A percentile compares a stretch with the other conserved stretches of the same genome.
These are phyloP conservation scores for Paramecium octaurelia DNA, from an alignment of 73 alveolate genomes.

Conservation along the genomic window DNA sequence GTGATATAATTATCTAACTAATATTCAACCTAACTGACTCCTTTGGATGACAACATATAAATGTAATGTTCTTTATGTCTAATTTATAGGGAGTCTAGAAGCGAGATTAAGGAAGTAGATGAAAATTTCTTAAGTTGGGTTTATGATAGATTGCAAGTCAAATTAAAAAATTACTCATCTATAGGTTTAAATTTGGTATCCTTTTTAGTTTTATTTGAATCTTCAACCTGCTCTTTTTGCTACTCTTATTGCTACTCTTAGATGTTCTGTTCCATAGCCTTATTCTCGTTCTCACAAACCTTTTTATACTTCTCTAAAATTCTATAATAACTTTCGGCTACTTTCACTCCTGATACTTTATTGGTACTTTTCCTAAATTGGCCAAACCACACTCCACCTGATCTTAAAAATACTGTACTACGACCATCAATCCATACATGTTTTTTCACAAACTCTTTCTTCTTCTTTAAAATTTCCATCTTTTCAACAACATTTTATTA, in stretches of 20 bases:
- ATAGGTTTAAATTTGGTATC: not conserved
- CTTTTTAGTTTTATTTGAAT: not conserved
- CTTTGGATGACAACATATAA: not conserved
- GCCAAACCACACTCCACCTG: not conserved
- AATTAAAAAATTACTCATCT: not conserved
- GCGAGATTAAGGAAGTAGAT: not conserved
- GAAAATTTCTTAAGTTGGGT: not conserved
- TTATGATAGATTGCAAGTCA: not conserved
- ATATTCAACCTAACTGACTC: not conserved
- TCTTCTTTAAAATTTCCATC: not conserved
- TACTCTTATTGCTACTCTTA: not conserved
- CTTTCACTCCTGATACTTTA: not conserved
- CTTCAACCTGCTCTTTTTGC: not conserved
- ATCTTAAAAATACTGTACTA: not conserved
- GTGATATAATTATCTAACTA: not conserved
- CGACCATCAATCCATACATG: constrained; percentile 4
- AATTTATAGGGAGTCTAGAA: not conserved
- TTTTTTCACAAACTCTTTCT: not conserved
- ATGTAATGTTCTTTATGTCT: not conserved
- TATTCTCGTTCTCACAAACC: not conserved
- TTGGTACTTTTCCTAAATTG: not conserved
- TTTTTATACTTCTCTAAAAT: not conserved
- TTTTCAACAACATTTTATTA: not conserved
- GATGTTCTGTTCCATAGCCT: not conserved
- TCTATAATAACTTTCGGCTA: not conserved